Percentiles rank a stretch among this genome's conserved stretches.
Evolutionary conservation across 2,329 filamentous ascomycete species (phyloP).

Genomic region (Clarireedia hainanense): DNA sequence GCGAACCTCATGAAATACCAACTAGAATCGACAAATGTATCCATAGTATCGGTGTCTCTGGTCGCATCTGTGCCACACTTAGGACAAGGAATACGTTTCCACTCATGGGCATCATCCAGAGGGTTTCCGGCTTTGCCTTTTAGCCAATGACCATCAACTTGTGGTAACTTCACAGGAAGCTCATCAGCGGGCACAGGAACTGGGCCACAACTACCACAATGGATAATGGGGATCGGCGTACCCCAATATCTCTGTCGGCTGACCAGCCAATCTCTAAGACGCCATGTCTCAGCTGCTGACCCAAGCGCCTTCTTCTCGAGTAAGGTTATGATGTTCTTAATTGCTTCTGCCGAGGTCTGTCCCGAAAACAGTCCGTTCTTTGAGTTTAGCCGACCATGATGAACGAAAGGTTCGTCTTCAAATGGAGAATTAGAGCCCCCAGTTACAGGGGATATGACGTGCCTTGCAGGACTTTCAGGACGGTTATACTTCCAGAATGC

Average conservation of each 20-base stretch:
- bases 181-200: conserved; percentile 71
- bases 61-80: conserved; percentile 62
- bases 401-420: conserved; percentile 49
- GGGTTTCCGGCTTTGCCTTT: conserved; percentile 68
- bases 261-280: conserved; percentile 81
- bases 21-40: conserved; percentile 91
- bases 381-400: conserved; percentile 60
- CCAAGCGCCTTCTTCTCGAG: conserved; percentile 49
- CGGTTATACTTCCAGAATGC: conserved; percentile 72
- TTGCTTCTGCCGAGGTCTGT: conserved; percentile 55
- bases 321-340: conserved; percentile 49
- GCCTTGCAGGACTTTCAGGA: conserved; percentile 48
- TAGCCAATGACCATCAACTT: conserved; percentile 60
- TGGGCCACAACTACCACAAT: conserved; percentile 68
- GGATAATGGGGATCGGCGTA: conserved; percentile 79
- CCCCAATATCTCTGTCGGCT: conserved; percentile 93
- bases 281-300: conserved; percentile 63
- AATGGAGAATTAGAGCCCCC: conserved; percentile 37
- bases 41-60: conserved; percentile 90
- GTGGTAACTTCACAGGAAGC: conserved; percentile 68
- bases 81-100: conserved; percentile 70
- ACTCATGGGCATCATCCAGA: conserved; percentile 61
- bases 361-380: conserved; percentile 58
- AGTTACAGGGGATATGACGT: conserved; percentile 47
- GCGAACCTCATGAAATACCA: conserved; percentile 86